Conservation (phyloP, 208 protist genomes). For the Trypanosoma avium region DNA sequence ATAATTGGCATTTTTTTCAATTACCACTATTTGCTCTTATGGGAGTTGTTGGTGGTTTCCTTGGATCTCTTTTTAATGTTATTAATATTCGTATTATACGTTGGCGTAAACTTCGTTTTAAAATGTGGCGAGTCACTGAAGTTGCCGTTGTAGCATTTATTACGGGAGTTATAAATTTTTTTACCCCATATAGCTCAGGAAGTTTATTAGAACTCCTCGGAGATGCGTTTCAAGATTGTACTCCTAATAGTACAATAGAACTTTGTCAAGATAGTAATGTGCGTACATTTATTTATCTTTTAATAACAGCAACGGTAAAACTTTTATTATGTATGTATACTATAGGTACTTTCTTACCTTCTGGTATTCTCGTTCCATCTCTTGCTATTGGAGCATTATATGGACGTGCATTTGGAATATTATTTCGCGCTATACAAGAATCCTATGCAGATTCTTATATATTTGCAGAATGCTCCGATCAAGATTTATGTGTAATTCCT, state of each 20-base stretch:
- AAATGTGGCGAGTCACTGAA: conserved; percentile 72
- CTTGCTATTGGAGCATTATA: conserved; percentile 88
- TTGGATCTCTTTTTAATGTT: conserved; percentile 65
- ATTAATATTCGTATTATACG: conserved; percentile 55
- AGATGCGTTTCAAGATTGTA: conserved; percentile 82
- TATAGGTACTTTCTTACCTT: conserved; percentile 71
- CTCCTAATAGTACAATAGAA: conserved; percentile 36
- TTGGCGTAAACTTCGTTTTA: conserved; percentile 52
- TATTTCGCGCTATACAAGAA: conserved; percentile 62
- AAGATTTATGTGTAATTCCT: conserved; percentile 78
- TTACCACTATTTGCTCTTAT: conserved; percentile 65
- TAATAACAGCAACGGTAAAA: conserved; percentile 56
- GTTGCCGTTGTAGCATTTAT: conserved; percentile 51
- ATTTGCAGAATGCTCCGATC: conserved; percentile 60
- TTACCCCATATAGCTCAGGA: conserved; percentile 58
- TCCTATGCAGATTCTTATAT: conserved; percentile 49
- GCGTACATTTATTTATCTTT: conserved; percentile 48
- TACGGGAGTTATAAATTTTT: conserved; percentile 65
- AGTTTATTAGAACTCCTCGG: conserved; percentile 65
- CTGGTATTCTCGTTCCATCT: conserved; percentile 92
- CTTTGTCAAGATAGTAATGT: conserved; percentile 55
- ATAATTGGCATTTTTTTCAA: conserved; percentile 84
- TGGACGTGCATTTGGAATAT: conserved; percentile 70
- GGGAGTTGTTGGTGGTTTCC: conserved; percentile 66
- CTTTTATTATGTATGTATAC: conserved; percentile 61